Evolutionary conservation across 176 grass and related monocot genomes (phyloP), one percentile per base, ranked within the genome.

Genomic region (Bolboschoenus planiculmis): DNA sequence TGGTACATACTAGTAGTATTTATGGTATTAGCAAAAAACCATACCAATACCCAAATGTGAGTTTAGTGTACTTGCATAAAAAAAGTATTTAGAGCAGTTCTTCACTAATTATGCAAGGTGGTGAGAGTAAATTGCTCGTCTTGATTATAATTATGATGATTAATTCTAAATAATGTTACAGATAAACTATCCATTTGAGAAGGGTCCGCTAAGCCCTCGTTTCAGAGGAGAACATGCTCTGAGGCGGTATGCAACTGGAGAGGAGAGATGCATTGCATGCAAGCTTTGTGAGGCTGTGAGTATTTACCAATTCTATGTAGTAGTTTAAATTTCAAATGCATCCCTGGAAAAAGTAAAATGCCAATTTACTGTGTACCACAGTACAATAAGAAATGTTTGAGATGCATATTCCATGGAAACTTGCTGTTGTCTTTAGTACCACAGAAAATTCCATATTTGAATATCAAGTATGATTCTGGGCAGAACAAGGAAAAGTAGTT

Each of bases 181-280:
- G 96, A 99, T 99, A 84, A 99, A 99, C 81, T 99, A 99, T 77
- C 96, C 96, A 36, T 99, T 99, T 87, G 96, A 99, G 86, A 99
- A 99, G 89, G 96, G 96, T 71, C 96, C 96, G 85, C 55, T 99
- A 76, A 99, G 96, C 59, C 96, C 96, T 29, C 92, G 96, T 65
- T 99, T 99, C 85, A 91, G 96, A 62, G 96, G 96, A 71, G 96
- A 99, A 78, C 96, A 99, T 85, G 96, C 96, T 83, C 89, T 99
- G 61, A 89, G 96, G 47, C 92, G 96, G 53, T 99, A 99, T 78
- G 85, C 91, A 55, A 90, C 92, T 90, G 96, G 96, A 21, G 96
- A 99, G 85, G 96, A 99, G 57, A 87, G 96, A 14, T 99, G 96
- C 86, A 99, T 99, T 87, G 96, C 96, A 53, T 99, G 96, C 73